Percentiles rank a stretch among this genome's conserved stretches.
These are phyloP conservation scores for Tillandsia fasciculata DNA, from an alignment of 176 grass and related monocot genomes.

Conservation along the genomic window DNA sequence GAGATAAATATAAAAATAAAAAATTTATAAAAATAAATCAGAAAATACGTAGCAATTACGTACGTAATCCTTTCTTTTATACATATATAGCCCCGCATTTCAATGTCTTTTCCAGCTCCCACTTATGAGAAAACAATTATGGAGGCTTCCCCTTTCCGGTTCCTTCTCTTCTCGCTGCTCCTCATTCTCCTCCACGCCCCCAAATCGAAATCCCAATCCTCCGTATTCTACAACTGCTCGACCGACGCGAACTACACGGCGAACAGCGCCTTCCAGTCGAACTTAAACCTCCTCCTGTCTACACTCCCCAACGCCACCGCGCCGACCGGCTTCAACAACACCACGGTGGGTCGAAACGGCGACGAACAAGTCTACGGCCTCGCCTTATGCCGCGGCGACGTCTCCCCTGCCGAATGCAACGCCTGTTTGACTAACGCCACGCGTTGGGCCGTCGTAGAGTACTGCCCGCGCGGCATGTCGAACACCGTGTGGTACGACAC, in stretches of 20 bases:
- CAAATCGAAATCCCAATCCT: no score
- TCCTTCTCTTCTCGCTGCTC: no score
- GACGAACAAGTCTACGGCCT: constrained; percentile 30
- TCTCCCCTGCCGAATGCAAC: constrained; percentile 7
- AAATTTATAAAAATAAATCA: no score
- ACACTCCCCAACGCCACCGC: constrained; percentile 14
- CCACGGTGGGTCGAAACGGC: constrained; percentile 6
- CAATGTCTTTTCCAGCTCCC: no score
- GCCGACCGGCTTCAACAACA: constrained; percentile 19
- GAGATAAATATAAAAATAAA: no score
- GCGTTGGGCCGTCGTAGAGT: background rate
- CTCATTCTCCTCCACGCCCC: no score
- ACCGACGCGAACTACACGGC: constrained; percentile 27
- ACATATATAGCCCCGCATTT: no score
- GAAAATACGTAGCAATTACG: no score
- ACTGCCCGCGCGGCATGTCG: constrained; percentile 15
- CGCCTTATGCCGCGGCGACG: constrained; percentile 42
- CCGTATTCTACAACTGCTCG: background rate
- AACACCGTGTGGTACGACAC: constrained; percentile 1
- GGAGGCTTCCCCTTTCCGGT: no score
- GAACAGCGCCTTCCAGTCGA: constrained; percentile 32
- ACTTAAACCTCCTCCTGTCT: constrained; percentile 28
- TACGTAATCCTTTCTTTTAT: no score
- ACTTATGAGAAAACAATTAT: no score
- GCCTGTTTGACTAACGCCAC: constrained; percentile 9